Evolutionary conservation across 148 eudicot genomes (phyloP).

Genomic region (Cornus florida): DNA sequence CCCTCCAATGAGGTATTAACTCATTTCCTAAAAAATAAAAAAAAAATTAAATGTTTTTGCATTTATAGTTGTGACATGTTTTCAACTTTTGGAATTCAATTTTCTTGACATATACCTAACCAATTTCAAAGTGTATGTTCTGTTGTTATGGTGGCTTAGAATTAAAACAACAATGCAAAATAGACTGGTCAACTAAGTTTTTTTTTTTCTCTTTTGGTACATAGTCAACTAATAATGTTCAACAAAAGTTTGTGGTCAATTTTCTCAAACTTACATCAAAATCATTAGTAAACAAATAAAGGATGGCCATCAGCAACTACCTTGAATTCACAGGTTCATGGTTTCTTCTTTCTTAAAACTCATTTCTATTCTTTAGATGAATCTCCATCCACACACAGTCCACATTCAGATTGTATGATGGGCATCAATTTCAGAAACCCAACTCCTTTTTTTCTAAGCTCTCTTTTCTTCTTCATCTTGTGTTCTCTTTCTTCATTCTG

Average conservation of each 20-base stretch:
- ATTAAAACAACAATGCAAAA: neutral
- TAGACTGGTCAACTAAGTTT: neutral
- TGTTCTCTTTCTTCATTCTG: slow-evolving; percentile 3
- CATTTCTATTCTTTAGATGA: neutral
- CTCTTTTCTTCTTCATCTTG: slow-evolving; percentile 11
- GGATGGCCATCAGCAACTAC: neutral
- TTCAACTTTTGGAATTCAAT: neutral
- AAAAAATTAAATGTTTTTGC: no score
- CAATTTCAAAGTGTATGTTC: neutral
- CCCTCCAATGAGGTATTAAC: no score
- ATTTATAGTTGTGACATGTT: no score
- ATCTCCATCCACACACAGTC: neutral
- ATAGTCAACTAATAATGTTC: neutral
- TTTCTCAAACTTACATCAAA: neutral
- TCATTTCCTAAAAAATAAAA: no score
- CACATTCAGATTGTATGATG: slow-evolving; percentile 4
- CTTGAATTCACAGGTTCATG: neutral
- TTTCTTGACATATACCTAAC: neutral
- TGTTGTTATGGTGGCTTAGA: neutral
- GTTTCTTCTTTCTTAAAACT: neutral
- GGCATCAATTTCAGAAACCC: neutral
- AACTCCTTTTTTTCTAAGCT: neutral
- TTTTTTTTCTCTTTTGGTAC: no score
- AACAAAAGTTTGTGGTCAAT: neutral
- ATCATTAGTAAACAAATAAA: neutral